phyloP scores from a whole-genome alignment of 257 asterid genomes.

The Solanum neorickii region DNA sequence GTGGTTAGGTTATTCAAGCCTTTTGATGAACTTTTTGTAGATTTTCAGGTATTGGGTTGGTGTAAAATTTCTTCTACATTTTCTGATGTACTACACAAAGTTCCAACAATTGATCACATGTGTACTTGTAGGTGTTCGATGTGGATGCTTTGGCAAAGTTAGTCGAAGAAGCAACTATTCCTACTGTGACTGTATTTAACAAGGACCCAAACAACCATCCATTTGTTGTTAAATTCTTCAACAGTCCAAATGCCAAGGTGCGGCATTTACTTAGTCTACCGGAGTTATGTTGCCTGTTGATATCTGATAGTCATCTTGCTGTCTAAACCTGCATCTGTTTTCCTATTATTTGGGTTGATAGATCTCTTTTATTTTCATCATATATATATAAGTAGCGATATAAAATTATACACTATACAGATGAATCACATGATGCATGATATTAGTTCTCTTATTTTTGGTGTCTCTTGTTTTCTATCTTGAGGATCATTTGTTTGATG shows the following conservation, averaged over 20 bases:
- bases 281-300: neutral
- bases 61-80: neutral
- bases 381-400: neutral
- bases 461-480: neutral
- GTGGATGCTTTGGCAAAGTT: slow-evolving; percentile 67
- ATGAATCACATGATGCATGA: neutral
- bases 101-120: neutral
- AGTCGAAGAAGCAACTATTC: slow-evolving; percentile 66
- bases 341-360: neutral
- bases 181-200: slow-evolving; percentile 66
- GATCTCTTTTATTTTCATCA: neutral
- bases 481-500: neutral
- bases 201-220: slow-evolving; percentile 81
- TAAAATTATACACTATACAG: neutral
- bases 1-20: slow-evolving; percentile 82
- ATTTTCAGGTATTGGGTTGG: slow-evolving; percentile 41
- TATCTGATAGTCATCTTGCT: neutral
- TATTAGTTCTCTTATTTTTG: neutral
- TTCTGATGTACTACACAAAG: neutral
- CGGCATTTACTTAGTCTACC: neutral
- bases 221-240: slow-evolving; percentile 63
- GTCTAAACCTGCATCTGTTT: neutral
- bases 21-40: slow-evolving; percentile 81
- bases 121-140: slow-evolving; percentile 61
- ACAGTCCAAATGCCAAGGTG: slow-evolving; percentile 58